Percentiles rank a stretch among this genome's conserved stretches.
These are phyloP conservation scores for Rehmannia glutinosa DNA, from an alignment of 257 asterid species.

Conservation along the genomic window DNA sequence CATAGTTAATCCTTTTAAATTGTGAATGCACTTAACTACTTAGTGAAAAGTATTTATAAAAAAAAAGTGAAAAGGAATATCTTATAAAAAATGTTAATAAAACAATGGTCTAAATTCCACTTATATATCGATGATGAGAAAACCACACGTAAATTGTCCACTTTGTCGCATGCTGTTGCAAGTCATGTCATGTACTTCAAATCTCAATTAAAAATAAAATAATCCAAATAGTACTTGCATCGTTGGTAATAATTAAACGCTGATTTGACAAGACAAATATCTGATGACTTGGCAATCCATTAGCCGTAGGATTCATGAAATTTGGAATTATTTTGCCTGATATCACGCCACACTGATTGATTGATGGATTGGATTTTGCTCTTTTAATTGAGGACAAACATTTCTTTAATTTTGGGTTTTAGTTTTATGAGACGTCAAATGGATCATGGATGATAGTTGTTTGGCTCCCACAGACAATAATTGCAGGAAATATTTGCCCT, in stretches of 20 bases:
- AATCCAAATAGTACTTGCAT: not conserved
- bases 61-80: no score
- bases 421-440: not conserved
- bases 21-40: no score
- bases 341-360: slow-evolving; percentile 1
- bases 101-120: not conserved
- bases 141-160: not conserved
- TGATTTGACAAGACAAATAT: slow-evolving; percentile 12
- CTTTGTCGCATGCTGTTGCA: not conserved
- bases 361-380: slow-evolving; percentile 9
- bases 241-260: not conserved
- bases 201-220: not conserved
- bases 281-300: slow-evolving; percentile 5
- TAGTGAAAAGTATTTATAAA: no score
- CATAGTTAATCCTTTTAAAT: no score
- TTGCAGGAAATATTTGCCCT: no score
- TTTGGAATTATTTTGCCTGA: not conserved
- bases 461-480: no score
- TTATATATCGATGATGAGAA: not conserved
- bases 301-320: slow-evolving; percentile 12
- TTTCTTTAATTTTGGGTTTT: no score
- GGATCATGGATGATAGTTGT: slow-evolving; percentile 15
- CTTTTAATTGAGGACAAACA: not conserved
- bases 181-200: not conserved
- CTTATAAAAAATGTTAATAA: no score